These are phyloP conservation scores for Calendula officinalis DNA, from an alignment of 129 eudicot genomes.

Conservation along the genomic window DNA sequence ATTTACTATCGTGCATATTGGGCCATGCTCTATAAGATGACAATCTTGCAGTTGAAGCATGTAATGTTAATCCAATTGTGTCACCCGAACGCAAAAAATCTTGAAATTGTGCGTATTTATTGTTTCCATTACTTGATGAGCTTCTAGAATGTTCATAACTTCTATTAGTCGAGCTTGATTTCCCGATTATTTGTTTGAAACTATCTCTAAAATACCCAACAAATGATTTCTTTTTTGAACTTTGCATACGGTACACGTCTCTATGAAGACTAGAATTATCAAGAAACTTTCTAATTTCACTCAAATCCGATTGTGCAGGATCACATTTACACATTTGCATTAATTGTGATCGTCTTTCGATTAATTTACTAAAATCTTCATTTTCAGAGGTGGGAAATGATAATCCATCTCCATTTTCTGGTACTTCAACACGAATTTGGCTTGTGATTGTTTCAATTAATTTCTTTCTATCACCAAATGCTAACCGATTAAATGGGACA, in stretches of 20 bases:
- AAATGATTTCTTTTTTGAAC: slow-evolving; percentile 61
- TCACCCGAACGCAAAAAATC: slow-evolving; percentile 74
- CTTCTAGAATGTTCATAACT: slow-evolving; percentile 39
- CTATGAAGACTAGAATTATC: slow-evolving; percentile 41
- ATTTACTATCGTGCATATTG: slow-evolving; percentile 74
- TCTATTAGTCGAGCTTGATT: slow-evolving; percentile 49
- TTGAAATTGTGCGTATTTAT: slow-evolving; percentile 67
- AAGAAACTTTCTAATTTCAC: slow-evolving; percentile 54
- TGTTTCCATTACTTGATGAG: slow-evolving; percentile 42
- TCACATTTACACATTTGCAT: slow-evolving; percentile 53
- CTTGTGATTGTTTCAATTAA: slow-evolving; percentile 64
- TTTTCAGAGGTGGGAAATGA: slow-evolving; percentile 56
- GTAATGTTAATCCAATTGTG: slow-evolving; percentile 68
- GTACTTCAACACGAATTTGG: slow-evolving; percentile 57
- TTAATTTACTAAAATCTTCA: slow-evolving; percentile 41
- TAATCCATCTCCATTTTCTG: slow-evolving; percentile 45
- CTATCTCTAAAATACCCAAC: slow-evolving; percentile 58
- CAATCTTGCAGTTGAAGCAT: slow-evolving; percentile 62
- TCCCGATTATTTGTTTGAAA: slow-evolving; percentile 67
- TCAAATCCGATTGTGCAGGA: slow-evolving; percentile 59
- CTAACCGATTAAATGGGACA: slow-evolving; percentile 58
- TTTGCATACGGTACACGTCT: slow-evolving; percentile 34
- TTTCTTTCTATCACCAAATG: slow-evolving; percentile 84
- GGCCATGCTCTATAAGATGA: slow-evolving; percentile 92
- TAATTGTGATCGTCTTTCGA: slow-evolving; percentile 53